A percentile compares a stretch with the other conserved stretches of the same genome.
These are phyloP conservation scores for Metschnikowia reukaufii DNA, from an alignment of 805 yeast species.

Conservation along the genomic window DNA sequence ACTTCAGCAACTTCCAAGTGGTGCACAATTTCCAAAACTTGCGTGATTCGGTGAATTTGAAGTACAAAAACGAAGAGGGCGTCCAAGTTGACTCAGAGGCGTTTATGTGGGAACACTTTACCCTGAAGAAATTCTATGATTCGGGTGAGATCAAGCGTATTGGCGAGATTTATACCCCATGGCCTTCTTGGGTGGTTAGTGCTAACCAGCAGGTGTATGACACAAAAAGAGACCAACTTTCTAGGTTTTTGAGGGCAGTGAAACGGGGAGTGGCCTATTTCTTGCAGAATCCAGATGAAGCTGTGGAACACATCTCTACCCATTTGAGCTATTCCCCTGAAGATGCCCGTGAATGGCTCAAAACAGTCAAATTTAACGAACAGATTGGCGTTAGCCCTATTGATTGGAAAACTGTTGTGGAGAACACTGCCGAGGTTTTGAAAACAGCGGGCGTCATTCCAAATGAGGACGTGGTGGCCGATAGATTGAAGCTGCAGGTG, in stretches of 20 bases:
- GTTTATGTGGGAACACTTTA: slow-evolving; percentile 95
- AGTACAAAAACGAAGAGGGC: slow-evolving; percentile 32
- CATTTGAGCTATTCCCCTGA: slow-evolving; percentile 73
- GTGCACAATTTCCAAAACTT: slow-evolving; percentile 70
- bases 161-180: slow-evolving; percentile 90
- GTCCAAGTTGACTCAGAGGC: slow-evolving; percentile 58
- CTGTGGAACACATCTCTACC: slow-evolving; percentile 59
- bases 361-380: slow-evolving; percentile 67
- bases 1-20: slow-evolving; percentile 53
- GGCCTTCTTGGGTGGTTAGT: slow-evolving; percentile 93
- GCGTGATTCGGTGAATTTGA: slow-evolving; percentile 73
- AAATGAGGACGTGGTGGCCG: slow-evolving; percentile 28
- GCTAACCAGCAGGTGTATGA: slow-evolving; percentile 44
- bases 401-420: slow-evolving; percentile 51
- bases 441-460: slow-evolving; percentile 61
- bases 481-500: slow-evolving; percentile 28
- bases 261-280: slow-evolving; percentile 71
- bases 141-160: slow-evolving; percentile 73
- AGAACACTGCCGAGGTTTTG: slow-evolving; percentile 57
- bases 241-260: slow-evolving; percentile 52
- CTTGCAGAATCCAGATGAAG: slow-evolving; percentile 58
- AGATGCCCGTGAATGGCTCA: slow-evolving; percentile 81
- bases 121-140: slow-evolving; percentile 83
- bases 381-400: slow-evolving; percentile 36
- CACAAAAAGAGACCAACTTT: slow-evolving; percentile 22